These are phyloP conservation scores for Irpex sp. DNA, from an alignment of 1,284 basidiomycete species.

Conservation along the genomic window DNA sequence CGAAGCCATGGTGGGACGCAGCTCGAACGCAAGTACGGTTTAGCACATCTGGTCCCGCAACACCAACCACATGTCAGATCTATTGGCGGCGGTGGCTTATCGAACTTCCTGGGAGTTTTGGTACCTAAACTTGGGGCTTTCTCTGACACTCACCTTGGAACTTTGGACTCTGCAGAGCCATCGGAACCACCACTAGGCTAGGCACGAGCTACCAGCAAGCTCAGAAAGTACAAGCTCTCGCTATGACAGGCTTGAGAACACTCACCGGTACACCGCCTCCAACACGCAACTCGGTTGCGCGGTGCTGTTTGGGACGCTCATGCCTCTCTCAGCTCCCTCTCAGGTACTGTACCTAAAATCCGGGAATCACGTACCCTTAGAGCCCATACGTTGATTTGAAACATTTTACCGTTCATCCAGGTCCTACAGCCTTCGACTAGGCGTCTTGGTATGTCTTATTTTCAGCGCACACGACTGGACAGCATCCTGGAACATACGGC, in stretches of 20 bases:
- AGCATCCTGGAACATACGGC: not conserved
- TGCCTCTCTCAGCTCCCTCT: not conserved
- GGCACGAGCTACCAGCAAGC: not conserved
- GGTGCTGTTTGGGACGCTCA: not conserved
- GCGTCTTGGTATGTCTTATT: not conserved
- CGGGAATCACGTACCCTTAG: not conserved
- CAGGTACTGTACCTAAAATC: not conserved
- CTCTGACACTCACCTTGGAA: not conserved
- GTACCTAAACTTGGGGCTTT: not conserved
- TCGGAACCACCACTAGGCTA: not conserved
- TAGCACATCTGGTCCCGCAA: not conserved
- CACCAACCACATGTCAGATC: not conserved
- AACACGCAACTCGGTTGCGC: not conserved
- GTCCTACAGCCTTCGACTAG: not conserved
- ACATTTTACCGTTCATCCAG: not conserved
- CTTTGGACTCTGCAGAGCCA: not conserved
- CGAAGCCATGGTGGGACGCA: not conserved
- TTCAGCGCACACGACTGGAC: not conserved
- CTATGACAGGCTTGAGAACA: not conserved
- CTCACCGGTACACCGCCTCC: not conserved
- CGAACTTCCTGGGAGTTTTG: not conserved
- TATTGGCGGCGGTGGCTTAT: not conserved
- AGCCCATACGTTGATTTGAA: not conserved
- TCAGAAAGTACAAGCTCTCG: not conserved
- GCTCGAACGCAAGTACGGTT: not conserved